These are phyloP conservation scores for Dinochytrium kinnereticum DNA, from an alignment of 371 early-diverging fungal genomes.

Conservation along the genomic window DNA sequence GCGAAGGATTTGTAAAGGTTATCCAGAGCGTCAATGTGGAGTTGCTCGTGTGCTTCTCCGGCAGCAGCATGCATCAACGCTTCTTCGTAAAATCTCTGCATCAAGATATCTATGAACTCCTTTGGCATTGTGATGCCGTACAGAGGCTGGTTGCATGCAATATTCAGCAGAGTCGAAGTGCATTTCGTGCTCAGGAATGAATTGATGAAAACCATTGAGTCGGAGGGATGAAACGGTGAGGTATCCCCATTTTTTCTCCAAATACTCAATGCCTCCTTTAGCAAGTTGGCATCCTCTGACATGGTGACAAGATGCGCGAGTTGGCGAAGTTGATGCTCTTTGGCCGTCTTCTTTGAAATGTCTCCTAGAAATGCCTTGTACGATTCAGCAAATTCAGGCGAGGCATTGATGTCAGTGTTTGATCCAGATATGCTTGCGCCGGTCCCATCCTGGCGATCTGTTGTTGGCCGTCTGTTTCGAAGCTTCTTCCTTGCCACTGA, in stretches of 20 bases:
- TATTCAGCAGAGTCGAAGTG: constrained; percentile 21
- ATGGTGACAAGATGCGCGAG: constrained; percentile 21
- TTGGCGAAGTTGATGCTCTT: constrained; percentile 15
- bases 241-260: constrained; percentile 25
- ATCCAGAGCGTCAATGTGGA: constrained; percentile 29
- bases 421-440: no score
- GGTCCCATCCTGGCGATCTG: no score
- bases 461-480: background rate
- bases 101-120: constrained; percentile 16
- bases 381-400: background rate
- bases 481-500: background rate
- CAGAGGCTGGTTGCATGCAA: constrained; percentile 38
- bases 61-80: background rate
- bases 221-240: constrained; percentile 9
- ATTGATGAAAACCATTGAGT: constrained; percentile 22
- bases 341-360: background rate
- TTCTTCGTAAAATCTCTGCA: constrained; percentile 24
- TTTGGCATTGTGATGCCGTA: constrained; percentile 29
- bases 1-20: constrained; percentile 50
- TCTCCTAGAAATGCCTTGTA: constrained; percentile 8
- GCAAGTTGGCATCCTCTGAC: constrained; percentile 24
- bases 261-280: constrained; percentile 26
- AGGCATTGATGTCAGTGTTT: background rate
- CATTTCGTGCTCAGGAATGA: constrained; percentile 12
- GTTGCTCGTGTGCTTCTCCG: background rate